Percentiles rank a stretch among this genome's conserved stretches.
phyloP scores from a whole-genome alignment of 345 rosid species.

The Aethionema arabicum region DNA sequence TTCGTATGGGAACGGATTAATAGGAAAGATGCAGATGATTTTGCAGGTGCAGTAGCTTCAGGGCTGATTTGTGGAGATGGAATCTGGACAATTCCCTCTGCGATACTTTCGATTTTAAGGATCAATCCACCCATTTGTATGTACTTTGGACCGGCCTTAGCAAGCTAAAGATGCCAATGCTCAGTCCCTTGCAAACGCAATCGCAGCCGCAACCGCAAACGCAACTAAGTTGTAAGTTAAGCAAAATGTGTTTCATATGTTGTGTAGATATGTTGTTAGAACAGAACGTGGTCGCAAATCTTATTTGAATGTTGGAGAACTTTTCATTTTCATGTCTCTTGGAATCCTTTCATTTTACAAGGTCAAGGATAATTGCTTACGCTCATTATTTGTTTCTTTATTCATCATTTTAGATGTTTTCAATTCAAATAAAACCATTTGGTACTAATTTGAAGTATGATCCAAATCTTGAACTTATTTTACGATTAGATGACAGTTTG shows the following conservation, averaged over 20 bases:
- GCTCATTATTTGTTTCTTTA: no score
- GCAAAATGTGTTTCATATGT: slow-evolving; percentile 20
- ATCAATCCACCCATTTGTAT: slow-evolving; percentile 90
- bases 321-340: not conserved
- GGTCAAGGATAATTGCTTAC: no score
- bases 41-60: slow-evolving; percentile 78
- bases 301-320: slow-evolving; percentile 14
- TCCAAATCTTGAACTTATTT: no score
- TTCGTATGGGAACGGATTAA: slow-evolving; percentile 70
- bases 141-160: slow-evolving; percentile 72
- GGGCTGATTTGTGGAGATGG: slow-evolving; percentile 93
- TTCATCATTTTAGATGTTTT: no score
- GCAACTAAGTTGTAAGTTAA: slow-evolving; percentile 9
- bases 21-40: slow-evolving; percentile 72
- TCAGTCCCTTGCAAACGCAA: no score
- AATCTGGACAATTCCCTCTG: slow-evolving; percentile 90
- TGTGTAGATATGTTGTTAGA: slow-evolving; percentile 21
- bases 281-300: slow-evolving; percentile 19
- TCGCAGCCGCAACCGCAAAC: not conserved
- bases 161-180: slow-evolving; percentile 37
- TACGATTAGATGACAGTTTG: no score
- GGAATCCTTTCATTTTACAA: slow-evolving; percentile 7
- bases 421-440: not conserved
- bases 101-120: slow-evolving; percentile 80
- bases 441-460: not conserved